Conservation (phyloP, 2,329 filamentous ascomycete genomes). For the Kalaharituber pfeilii region DNA sequence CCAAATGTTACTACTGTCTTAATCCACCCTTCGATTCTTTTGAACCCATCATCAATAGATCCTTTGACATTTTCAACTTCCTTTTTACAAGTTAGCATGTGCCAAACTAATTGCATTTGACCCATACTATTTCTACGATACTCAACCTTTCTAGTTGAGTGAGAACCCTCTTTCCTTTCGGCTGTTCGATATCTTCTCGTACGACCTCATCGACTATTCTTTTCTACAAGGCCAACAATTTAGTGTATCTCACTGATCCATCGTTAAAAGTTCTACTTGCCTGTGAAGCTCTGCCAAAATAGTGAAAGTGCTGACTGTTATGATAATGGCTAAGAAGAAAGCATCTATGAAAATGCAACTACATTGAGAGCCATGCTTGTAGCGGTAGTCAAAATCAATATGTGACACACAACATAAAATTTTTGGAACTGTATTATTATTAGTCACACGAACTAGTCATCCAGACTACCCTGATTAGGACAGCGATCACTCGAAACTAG, state of each 20-base stretch:
- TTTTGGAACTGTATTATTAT: no score
- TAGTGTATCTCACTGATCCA: conserved; percentile 4
- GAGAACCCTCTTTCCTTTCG: not conserved
- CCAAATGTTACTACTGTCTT: conserved; percentile 9
- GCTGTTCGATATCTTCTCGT: not conserved
- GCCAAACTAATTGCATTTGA: conserved; percentile 4
- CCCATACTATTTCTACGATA: not conserved
- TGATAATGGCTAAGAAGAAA: not conserved
- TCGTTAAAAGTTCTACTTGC: conserved; percentile 4
- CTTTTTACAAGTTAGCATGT: conserved; percentile 3
- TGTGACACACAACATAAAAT: no score
- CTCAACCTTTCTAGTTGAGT: not conserved
- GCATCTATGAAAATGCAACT: not conserved
- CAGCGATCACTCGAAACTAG: no score
- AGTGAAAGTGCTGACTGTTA: not conserved
- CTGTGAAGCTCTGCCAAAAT: not conserved
- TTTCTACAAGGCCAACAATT: conserved; percentile 3
- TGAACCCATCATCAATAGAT: conserved; percentile 2
- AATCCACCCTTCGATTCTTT: conserved; percentile 10
- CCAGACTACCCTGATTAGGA: no score
- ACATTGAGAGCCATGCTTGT: not conserved
- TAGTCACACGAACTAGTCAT: no score
- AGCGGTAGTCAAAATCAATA: no score
- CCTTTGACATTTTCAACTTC: not conserved
- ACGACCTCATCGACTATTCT: not conserved